Conservation (phyloP, 129 eudicot genomes). For the Saposhnikovia divaricata region DNA sequence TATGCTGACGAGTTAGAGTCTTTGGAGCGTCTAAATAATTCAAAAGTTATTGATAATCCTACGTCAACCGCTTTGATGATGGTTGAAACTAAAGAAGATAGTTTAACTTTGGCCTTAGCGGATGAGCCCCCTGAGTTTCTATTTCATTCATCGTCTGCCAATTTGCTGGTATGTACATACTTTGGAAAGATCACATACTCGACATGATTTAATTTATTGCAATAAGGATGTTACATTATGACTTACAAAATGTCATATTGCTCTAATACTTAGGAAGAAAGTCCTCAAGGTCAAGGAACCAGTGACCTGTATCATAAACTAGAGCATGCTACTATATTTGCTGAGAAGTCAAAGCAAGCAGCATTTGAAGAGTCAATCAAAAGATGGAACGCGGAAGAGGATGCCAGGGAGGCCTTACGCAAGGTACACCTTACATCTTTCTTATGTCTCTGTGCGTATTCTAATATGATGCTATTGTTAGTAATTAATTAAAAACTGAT, state of each 20-base stretch:
- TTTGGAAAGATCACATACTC: background rate
- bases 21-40: constrained; percentile 22
- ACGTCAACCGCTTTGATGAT: constrained; percentile 19
- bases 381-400: constrained; percentile 74
- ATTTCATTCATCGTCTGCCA: constrained; percentile 26
- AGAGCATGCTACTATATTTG: constrained; percentile 44
- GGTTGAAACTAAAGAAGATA: constrained; percentile 23
- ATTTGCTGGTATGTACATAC: constrained; percentile 35
- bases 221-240: background rate
- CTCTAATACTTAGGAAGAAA: constrained; percentile 37
- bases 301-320: constrained; percentile 36
- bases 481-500: background rate
- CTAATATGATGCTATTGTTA: background rate
- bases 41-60: constrained; percentile 18
- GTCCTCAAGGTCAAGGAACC: constrained; percentile 28
- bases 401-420: constrained; percentile 57
- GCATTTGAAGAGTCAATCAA: constrained; percentile 57
- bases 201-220: background rate
- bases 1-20: constrained; percentile 8
- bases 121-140: constrained; percentile 19
- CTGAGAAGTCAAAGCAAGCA: constrained; percentile 44
- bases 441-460: background rate
- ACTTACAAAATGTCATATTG: background rate
- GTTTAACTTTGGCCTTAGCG: constrained; percentile 21
- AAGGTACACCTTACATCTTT: constrained; percentile 26